phyloP scores from a whole-genome alignment of 2,329 filamentous ascomycete species.

The Aspergillus melleus region DNA sequence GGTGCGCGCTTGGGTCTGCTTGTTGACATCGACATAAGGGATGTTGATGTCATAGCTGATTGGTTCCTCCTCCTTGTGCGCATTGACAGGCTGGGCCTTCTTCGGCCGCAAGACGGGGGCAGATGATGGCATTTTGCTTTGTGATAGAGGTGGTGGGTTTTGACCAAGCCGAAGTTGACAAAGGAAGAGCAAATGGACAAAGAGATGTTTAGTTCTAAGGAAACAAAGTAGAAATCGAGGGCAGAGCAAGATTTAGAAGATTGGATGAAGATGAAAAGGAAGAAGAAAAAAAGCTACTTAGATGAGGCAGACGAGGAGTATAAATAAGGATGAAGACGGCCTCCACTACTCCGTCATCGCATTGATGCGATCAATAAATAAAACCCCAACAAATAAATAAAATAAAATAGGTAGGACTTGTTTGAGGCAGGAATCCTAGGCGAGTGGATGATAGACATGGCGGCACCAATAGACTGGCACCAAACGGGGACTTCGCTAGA shows the following conservation, averaged over 20 bases:
- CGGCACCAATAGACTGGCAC: constrained; percentile 20
- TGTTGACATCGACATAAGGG: constrained; percentile 47
- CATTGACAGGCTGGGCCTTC: constrained; percentile 24
- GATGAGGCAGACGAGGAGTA: constrained; percentile 13
- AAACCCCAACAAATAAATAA: not conserved
- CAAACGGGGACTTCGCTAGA: constrained; percentile 20
- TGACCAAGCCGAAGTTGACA: not conserved
- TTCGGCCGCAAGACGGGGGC: constrained; percentile 31
- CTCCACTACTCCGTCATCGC: constrained; percentile 10
- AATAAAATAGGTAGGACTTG: not conserved
- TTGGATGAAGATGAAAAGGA: constrained; percentile 1
- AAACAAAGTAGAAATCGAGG: not conserved
- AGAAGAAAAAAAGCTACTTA: not conserved
- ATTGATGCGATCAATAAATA: constrained; percentile 6
- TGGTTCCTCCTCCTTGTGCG: constrained; percentile 31
- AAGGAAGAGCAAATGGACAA: not conserved
- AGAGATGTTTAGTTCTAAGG: not conserved
- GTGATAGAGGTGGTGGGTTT: not conserved
- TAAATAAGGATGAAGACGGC: constrained; percentile 14
- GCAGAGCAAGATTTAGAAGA: not conserved
- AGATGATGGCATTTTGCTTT: constrained; percentile 33
- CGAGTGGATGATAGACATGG: constrained; percentile 21
- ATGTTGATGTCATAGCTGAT: constrained; percentile 52
- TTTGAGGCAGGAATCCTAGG: constrained; percentile 5
- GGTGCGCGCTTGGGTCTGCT: constrained; percentile 37